phyloP scores from a whole-genome alignment of 495 filamentous ascomycete genomes.

The Xanthoparmelia taractica region DNA sequence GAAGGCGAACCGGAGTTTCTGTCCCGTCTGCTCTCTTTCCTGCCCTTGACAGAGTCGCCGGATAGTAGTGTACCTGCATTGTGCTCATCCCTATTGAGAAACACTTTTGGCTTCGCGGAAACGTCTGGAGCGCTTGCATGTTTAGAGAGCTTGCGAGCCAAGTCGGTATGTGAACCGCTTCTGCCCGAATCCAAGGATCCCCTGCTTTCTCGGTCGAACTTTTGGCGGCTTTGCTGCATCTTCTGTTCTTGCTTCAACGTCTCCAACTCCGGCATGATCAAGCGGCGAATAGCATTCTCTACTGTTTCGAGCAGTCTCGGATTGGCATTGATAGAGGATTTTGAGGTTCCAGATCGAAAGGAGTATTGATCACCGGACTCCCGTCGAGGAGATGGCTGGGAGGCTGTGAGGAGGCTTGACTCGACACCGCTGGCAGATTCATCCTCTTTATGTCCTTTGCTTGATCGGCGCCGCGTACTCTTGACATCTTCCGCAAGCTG shows the following conservation, averaged over 20 bases:
- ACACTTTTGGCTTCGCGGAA: slow-evolving; percentile 52
- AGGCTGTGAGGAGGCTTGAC: slow-evolving; percentile 63
- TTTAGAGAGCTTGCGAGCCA: slow-evolving; percentile 54
- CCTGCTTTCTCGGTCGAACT: slow-evolving; percentile 53
- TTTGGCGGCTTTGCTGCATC: slow-evolving; percentile 50
- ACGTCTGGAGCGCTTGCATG: slow-evolving; percentile 64
- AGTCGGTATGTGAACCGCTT: slow-evolving; percentile 52
- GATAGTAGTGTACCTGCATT: slow-evolving; percentile 52
- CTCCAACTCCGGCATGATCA: slow-evolving; percentile 87
- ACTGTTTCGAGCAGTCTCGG: slow-evolving; percentile 91
- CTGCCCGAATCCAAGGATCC: slow-evolving; percentile 55
- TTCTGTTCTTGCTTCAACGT: slow-evolving; percentile 85
- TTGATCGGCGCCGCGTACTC: slow-evolving; percentile 54
- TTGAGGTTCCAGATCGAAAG: slow-evolving; percentile 65
- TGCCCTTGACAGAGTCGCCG: slow-evolving; percentile 46
- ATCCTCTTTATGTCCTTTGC: slow-evolving; percentile 56
- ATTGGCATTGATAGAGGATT: slow-evolving; percentile 79
- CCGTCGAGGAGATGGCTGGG: slow-evolving; percentile 60
- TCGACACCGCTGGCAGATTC: slow-evolving; percentile 58
- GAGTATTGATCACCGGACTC: slow-evolving; percentile 69
- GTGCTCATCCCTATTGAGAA: slow-evolving; percentile 53
- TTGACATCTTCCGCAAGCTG: slow-evolving; percentile 49
- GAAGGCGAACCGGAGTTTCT: slow-evolving; percentile 39
- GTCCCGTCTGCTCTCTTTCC: slow-evolving; percentile 40
- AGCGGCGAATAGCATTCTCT: slow-evolving; percentile 85